Evolutionary conservation across 257 asterid genomes (phyloP).

Genomic region (Solanum chiquidenum): DNA sequence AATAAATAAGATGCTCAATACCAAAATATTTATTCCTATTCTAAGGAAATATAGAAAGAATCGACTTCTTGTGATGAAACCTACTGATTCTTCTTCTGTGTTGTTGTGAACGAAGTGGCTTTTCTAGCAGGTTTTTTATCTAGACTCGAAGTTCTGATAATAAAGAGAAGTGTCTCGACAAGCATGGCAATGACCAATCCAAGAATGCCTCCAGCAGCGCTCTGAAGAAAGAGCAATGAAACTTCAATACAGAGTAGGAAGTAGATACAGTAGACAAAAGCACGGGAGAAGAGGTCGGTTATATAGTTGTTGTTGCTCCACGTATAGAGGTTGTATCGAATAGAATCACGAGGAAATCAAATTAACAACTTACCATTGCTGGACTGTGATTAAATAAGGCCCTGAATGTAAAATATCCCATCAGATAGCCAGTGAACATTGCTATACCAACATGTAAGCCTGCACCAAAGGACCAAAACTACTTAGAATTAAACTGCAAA

Average conservation of each 20-base stretch:
- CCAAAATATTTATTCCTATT: background rate
- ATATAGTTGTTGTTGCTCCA: background rate
- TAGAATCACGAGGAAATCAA: background rate
- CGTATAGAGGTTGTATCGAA: background rate
- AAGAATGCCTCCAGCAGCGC: slow-evolving; percentile 94
- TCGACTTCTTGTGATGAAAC: background rate
- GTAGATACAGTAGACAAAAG: background rate
- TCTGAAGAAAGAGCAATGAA: slow-evolving; percentile 23
- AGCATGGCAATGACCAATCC: slow-evolving; percentile 85
- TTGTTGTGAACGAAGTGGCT: slow-evolving; percentile 13
- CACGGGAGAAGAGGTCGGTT: background rate
- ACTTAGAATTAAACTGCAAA: background rate
- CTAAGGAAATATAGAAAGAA: background rate
- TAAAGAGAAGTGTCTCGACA: slow-evolving; percentile 78
- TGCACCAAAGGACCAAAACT: slow-evolving; percentile 19
- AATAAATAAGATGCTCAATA: background rate
- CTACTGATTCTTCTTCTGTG: slow-evolving; percentile 14
- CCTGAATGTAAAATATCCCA: slow-evolving; percentile 85
- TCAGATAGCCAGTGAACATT: slow-evolving; percentile 83
- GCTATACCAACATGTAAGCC: slow-evolving; percentile 73
- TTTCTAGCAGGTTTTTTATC: slow-evolving; percentile 18
- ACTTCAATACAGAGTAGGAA: background rate
- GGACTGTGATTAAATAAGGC: slow-evolving; percentile 70
- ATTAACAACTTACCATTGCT: slow-evolving; percentile 49
- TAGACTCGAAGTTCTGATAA: slow-evolving; percentile 41